Percentiles rank a stretch among this genome's conserved stretches.
phyloP scores from a whole-genome alignment of 106 monocot species.

The Agapanthus africanus region DNA sequence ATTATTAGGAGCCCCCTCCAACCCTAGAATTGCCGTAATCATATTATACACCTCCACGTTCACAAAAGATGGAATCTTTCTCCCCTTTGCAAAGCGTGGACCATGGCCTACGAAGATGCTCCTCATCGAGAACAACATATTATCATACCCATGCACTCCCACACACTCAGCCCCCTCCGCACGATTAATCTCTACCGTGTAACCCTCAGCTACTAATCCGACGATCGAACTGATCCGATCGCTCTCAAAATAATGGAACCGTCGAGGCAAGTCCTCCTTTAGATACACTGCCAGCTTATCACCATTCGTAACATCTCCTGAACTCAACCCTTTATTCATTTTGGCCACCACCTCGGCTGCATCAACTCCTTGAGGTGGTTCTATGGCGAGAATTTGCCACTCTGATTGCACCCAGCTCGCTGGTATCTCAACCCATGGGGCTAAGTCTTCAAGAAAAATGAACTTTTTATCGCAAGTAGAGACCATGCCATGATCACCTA shows the following conservation, averaged over 20 bases:
- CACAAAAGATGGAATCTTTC: constrained; percentile 5
- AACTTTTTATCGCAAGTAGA: constrained; percentile 39
- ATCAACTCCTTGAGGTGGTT: constrained; percentile 15
- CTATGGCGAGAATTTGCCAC: constrained; percentile 31
- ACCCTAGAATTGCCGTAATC: background rate
- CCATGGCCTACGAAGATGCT: constrained; percentile 12
- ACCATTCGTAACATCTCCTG: constrained; percentile 38
- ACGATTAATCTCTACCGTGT: constrained; percentile 6
- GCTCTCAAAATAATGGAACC: constrained; percentile 11
- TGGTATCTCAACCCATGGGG: constrained; percentile 33
- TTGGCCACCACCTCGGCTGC: constrained; percentile 30
- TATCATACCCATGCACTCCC: background rate
- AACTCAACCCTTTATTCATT: constrained; percentile 46
- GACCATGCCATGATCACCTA: constrained; percentile 71
- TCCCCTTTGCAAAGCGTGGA: constrained; percentile 10
- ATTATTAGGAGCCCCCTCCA: constrained; percentile 14
- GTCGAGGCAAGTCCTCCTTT: constrained; percentile 17
- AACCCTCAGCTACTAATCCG: constrained; percentile 12
- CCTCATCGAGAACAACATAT: constrained; percentile 5
- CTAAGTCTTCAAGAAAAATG: constrained; percentile 46
- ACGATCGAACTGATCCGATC: constrained; percentile 8
- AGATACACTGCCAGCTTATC: constrained; percentile 35
- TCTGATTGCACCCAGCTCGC: constrained; percentile 24
- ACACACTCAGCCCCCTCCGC: background rate
- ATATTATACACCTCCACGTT: constrained; percentile 12